These are phyloP conservation scores for Trichoderma harzianum DNA, from an alignment of 2,329 filamentous ascomycete species.

Conservation along the genomic window DNA sequence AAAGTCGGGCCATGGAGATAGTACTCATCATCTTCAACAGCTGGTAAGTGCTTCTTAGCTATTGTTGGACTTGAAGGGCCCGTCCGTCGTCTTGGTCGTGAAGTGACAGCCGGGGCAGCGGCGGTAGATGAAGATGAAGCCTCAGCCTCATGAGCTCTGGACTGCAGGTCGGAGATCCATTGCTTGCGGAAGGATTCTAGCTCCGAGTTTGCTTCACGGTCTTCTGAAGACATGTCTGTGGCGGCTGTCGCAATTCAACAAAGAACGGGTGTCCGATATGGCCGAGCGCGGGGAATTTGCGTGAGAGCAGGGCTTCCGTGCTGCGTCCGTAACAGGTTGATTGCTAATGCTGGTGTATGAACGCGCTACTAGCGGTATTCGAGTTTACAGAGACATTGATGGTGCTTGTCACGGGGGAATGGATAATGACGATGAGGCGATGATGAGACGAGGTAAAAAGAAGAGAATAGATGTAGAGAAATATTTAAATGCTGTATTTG, in stretches of 20 bases:
- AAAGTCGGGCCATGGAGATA: constrained; percentile 20
- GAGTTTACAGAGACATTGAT: neutral
- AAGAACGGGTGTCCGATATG: constrained; percentile 10
- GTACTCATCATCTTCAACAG: constrained; percentile 18
- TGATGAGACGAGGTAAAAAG: neutral
- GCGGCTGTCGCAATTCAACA: neutral
- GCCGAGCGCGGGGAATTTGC: constrained; percentile 15
- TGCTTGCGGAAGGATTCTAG: constrained; percentile 80
- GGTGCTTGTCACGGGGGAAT: neutral
- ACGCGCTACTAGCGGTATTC: neutral
- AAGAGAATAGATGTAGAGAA: neutral
- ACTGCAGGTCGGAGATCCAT: constrained; percentile 79
- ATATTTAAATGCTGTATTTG: neutral
- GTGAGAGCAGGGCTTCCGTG: neutral
- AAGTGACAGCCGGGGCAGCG: neutral
- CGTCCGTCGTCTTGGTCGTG: neutral
- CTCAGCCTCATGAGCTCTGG: constrained; percentile 25
- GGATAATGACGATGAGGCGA: neutral
- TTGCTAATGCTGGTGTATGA: neutral
- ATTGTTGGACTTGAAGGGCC: neutral
- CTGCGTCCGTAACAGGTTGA: neutral
- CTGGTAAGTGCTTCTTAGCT: neutral
- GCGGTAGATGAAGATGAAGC: neutral
- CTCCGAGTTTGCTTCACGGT: constrained; percentile 53
- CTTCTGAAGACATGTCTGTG: constrained; percentile 20